Evolutionary conservation across 2,329 filamentous ascomycete genomes (phyloP).

Genomic region (Akanthomyces lecanii): DNA sequence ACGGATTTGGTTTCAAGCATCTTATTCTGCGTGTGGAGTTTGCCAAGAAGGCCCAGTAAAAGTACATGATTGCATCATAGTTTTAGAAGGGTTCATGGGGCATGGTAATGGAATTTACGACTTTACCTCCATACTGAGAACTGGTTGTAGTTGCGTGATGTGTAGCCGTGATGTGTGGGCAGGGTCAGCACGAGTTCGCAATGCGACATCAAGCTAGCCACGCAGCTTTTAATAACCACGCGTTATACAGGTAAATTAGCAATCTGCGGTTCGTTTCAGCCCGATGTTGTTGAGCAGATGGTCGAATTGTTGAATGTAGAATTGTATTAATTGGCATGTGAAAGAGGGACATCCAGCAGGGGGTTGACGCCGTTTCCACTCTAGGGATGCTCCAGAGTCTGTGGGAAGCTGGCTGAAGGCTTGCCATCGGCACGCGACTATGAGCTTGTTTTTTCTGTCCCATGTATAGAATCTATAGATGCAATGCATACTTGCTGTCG

Average conservation of each 20-base stretch:
- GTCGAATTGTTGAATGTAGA: conserved; percentile 9
- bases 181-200: background rate
- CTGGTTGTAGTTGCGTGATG: background rate
- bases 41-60: conserved; percentile 64
- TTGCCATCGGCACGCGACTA: background rate
- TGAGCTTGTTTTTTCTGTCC: background rate
- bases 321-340: conserved; percentile 11
- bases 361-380: conserved; percentile 8
- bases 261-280: background rate
- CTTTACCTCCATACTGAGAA: conserved; percentile 5
- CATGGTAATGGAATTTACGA: conserved; percentile 15
- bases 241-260: background rate
- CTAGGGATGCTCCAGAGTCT: background rate
- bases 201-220: background rate
- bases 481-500: background rate
- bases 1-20: conserved; percentile 88
- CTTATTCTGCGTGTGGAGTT: conserved; percentile 84
- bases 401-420: background rate
- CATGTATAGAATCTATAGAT: background rate
- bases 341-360: conserved; percentile 8
- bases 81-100: conserved; percentile 9
- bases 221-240: background rate
- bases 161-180: background rate
- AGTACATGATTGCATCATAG: conserved; percentile 30
- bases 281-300: conserved; percentile 6